A percentile compares a stretch with the other conserved stretches of the same genome.
Conservation (phyloP, 805 yeast genomes). For the Candida insectorum region DNA sequence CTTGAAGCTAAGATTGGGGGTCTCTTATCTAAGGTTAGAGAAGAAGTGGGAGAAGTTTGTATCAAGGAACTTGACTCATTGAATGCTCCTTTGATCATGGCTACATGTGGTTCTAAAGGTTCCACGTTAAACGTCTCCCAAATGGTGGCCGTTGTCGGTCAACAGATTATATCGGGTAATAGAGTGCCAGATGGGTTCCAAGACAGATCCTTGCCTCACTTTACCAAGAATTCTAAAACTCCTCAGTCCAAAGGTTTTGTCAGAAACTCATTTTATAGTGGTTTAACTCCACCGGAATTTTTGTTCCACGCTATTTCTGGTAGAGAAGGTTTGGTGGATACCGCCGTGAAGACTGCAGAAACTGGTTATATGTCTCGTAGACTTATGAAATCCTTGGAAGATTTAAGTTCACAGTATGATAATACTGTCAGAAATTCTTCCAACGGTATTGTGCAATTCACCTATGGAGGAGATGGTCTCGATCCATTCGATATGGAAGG, state of each 20-base stretch:
- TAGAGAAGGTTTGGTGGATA: constrained; percentile 98
- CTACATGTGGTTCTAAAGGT: constrained; percentile 98
- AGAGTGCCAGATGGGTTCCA: constrained; percentile 99
- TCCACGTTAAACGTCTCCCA: constrained; percentile 97
- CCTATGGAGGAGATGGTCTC: constrained; percentile 97
- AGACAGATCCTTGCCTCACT: constrained; percentile 96
- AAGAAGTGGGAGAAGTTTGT: constrained; percentile 98
- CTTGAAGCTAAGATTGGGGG: constrained; percentile 98
- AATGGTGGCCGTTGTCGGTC: constrained; percentile 99
- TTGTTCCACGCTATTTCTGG: constrained; percentile 98
- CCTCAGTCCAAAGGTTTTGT: constrained; percentile 99
- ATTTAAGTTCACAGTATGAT: constrained; percentile 89
- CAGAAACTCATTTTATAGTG: constrained; percentile 90
- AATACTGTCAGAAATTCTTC: constrained; percentile 92
- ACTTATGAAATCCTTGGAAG: constrained; percentile 96
- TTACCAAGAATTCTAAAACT: constrained; percentile 90
- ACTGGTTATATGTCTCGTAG: constrained; percentile 99
- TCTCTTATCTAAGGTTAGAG: constrained; percentile 91
- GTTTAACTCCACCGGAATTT: constrained; percentile 94
- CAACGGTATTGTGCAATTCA: constrained; percentile 95
- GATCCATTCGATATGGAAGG: constrained; percentile 99
- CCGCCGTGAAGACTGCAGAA: constrained; percentile 99
- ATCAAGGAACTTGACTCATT: constrained; percentile 83
- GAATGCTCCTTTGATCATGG: constrained; percentile 97
- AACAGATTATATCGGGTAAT: constrained; percentile 96